Conservation (phyloP, 2,329 filamentous ascomycete genomes). For the Colletotrichum sojae region DNA sequence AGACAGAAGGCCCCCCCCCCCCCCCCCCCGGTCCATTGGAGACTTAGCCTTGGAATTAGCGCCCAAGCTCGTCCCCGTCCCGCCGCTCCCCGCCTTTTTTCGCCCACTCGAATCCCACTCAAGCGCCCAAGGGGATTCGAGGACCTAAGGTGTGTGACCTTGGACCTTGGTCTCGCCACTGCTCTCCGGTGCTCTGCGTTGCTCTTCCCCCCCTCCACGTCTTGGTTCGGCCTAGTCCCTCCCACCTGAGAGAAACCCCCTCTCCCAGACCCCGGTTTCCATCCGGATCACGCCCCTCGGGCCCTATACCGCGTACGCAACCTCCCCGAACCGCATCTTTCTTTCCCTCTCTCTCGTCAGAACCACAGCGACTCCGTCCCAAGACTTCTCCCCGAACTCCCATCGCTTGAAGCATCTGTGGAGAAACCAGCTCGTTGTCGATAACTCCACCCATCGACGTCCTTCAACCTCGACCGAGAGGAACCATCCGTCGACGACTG, state of each 20-base stretch:
- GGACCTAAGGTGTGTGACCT: constrained; percentile 14
- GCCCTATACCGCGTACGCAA: constrained; percentile 29
- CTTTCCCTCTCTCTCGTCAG: constrained; percentile 3
- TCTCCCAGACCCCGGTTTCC: constrained; percentile 24
- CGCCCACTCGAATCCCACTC: constrained; percentile 34
- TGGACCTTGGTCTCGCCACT: constrained; percentile 30
- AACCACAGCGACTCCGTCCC: constrained; percentile 5
- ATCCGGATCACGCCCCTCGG: constrained; percentile 22
- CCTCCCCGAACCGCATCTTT: constrained; percentile 9
- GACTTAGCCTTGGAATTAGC: constrained; percentile 39
- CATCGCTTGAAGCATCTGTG: constrained; percentile 23
- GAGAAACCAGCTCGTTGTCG: constrained; percentile 21
- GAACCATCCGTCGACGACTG: constrained; percentile 11
- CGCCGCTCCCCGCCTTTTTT: constrained; percentile 37
- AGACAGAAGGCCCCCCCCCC: neutral
- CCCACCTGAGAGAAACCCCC: constrained; percentile 8
- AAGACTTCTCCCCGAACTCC: constrained; percentile 4
- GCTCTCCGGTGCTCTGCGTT: constrained; percentile 2
- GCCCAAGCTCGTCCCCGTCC: constrained; percentile 38
- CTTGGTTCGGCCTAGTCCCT: neutral
- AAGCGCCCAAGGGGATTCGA: constrained; percentile 24
- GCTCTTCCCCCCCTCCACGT: neutral
- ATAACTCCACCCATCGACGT: constrained; percentile 14
- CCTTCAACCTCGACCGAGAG: constrained; percentile 22
- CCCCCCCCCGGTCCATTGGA: constrained; percentile 17